A percentile compares a stretch with the other conserved stretches of the same genome.
Evolutionary conservation across 2,329 filamentous ascomycete species (phyloP).

Genomic region (Scortechinia acanthostroma): DNA sequence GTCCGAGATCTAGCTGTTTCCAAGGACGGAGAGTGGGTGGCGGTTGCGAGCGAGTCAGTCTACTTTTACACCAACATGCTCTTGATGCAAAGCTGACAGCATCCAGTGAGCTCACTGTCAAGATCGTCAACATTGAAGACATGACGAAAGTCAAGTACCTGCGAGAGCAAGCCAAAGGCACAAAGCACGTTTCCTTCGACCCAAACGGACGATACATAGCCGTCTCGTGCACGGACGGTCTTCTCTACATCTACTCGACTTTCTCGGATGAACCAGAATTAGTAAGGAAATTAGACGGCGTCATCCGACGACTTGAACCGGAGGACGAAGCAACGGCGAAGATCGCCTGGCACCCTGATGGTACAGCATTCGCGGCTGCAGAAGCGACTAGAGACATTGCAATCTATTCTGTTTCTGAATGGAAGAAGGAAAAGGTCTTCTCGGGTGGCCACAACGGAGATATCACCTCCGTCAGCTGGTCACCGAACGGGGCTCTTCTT

Average conservation of each 20-base stretch:
- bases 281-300: slow-evolving; percentile 75
- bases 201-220: slow-evolving; percentile 69
- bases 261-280: slow-evolving; percentile 73
- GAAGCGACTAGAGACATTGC: slow-evolving; percentile 79
- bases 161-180: slow-evolving; percentile 75
- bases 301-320: slow-evolving; percentile 73
- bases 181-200: slow-evolving; percentile 88
- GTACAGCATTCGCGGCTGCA: slow-evolving; percentile 78
- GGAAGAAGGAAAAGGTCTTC: slow-evolving; percentile 79
- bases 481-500: slow-evolving; percentile 84
- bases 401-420: slow-evolving; percentile 80
- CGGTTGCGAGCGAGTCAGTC: slow-evolving; percentile 75
- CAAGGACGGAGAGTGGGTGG: slow-evolving; percentile 76
- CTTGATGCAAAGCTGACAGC: neutral
- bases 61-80: too few relatives aligned
- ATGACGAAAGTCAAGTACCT: slow-evolving; percentile 71
- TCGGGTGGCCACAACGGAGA: slow-evolving; percentile 73
- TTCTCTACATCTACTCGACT: slow-evolving; percentile 83
- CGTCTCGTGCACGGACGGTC: slow-evolving; percentile 80
- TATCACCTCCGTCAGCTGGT: slow-evolving; percentile 85
- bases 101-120: slow-evolving; percentile 69
- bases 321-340: slow-evolving; percentile 71
- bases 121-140: slow-evolving; percentile 77
- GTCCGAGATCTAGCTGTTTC: slow-evolving; percentile 81
- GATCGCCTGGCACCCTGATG: slow-evolving; percentile 88